Evolutionary conservation across 805 yeast species (phyloP).

Genomic region (Metschnikowia baotianmanensis): DNA sequence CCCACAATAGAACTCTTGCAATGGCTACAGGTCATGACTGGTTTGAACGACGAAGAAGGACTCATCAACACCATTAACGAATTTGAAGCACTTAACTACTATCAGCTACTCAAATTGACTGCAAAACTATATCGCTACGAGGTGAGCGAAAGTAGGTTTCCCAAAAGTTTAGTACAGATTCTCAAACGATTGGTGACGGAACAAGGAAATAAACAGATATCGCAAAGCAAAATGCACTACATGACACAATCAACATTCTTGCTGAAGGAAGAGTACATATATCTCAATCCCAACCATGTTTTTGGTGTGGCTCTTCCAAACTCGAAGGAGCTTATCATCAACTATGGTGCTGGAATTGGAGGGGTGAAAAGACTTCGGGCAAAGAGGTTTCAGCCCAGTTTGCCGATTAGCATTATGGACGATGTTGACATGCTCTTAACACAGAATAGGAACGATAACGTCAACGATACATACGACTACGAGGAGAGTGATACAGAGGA

Average conservation of each 20-base stretch:
- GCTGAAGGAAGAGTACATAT: constrained; percentile 41
- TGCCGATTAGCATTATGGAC: constrained; percentile 70
- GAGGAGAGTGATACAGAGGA: constrained; percentile 27
- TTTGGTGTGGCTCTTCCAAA: constrained; percentile 69
- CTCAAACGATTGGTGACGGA: constrained; percentile 33
- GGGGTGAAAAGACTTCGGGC: constrained; percentile 56
- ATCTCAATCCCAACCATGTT: constrained; percentile 51
- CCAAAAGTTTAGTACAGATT: constrained; percentile 33
- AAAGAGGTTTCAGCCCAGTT: constrained; percentile 61
- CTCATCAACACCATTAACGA: constrained; percentile 52
- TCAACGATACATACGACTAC: constrained; percentile 33
- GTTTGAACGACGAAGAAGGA: constrained; percentile 62
- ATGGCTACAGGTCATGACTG: constrained; percentile 85
- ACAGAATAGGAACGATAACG: constrained; percentile 26
- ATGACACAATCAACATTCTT: constrained; percentile 41
- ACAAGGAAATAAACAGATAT: constrained; percentile 38
- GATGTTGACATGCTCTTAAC: constrained; percentile 59
- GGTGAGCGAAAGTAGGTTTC: constrained; percentile 68
- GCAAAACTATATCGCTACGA: constrained; percentile 78
- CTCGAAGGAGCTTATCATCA: constrained; percentile 64
- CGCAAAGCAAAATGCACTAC: constrained; percentile 29
- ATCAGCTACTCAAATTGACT: constrained; percentile 66
- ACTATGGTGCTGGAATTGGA: constrained; percentile 75
- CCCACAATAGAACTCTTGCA: constrained; percentile 80
- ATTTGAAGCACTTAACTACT: constrained; percentile 58